These are phyloP conservation scores for Hanseniaspora mollemarum DNA, from an alignment of 805 yeast genomes.

Conservation along the genomic window DNA sequence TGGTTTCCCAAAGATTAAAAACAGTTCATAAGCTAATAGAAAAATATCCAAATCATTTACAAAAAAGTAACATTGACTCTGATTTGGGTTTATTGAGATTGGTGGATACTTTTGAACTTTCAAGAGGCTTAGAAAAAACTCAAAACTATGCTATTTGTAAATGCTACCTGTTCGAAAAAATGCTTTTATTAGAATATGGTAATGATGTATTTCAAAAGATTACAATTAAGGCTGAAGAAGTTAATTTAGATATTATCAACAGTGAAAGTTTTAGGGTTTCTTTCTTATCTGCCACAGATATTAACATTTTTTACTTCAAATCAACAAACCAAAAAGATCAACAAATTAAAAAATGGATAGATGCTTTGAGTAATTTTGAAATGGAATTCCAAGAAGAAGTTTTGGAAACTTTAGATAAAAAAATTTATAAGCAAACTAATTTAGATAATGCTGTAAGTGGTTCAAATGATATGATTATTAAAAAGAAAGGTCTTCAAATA, in stretches of 20 bases:
- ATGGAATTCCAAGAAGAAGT: conserved; percentile 25
- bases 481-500: background rate
- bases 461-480: conserved; percentile 6
- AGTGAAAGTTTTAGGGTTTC: conserved; percentile 20
- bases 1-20: conserved; percentile 24
- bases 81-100: conserved; percentile 30
- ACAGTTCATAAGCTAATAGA: conserved; percentile 22
- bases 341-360: conserved; percentile 34
- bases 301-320: conserved; percentile 21
- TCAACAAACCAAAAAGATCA: conserved; percentile 25
- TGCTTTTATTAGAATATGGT: conserved; percentile 4
- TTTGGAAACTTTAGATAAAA: conserved; percentile 30
- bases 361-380: conserved; percentile 31
- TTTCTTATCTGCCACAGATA: conserved; percentile 20
- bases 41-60: conserved; percentile 20
- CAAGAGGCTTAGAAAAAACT: conserved; percentile 20
- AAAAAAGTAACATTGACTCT: conserved; percentile 26
- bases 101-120: conserved; percentile 29
- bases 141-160: conserved; percentile 24
- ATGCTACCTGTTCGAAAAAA: conserved; percentile 30
- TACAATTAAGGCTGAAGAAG: conserved; percentile 19
- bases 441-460: background rate
- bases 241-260: conserved; percentile 20
- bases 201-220: background rate
- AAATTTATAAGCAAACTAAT: background rate